Evolutionary conservation across 2,329 filamentous ascomycete genomes (phyloP).

Genomic region (Aspergillus nomiae): DNA sequence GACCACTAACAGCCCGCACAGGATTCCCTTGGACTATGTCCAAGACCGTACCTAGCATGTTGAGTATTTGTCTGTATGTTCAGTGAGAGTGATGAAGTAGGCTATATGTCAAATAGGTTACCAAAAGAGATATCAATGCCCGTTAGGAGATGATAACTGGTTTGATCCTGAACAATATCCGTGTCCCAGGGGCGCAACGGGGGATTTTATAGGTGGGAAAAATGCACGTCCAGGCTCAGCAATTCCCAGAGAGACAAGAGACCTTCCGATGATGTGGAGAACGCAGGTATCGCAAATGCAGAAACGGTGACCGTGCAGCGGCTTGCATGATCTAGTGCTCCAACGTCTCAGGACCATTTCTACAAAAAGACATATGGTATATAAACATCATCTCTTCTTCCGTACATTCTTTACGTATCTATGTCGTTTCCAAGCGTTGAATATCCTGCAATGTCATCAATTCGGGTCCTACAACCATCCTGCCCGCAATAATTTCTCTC

Average conservation of each 20-base stretch:
- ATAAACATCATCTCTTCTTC: not conserved
- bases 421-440: accelerated
- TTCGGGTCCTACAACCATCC: not conserved
- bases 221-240: not conserved
- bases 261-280: not conserved
- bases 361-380: not conserved
- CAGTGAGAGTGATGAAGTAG: not conserved
- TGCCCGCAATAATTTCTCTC: too few relatives aligned
- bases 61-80: too few relatives aligned
- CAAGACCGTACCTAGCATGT: not conserved
- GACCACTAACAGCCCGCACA: not conserved
- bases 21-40: not conserved
- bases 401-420: accelerated
- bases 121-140: not conserved
- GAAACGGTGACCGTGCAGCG: not conserved
- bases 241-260: not conserved
- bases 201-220: not conserved
- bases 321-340: not conserved
- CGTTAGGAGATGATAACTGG: too few relatives aligned
- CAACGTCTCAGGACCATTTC: not conserved
- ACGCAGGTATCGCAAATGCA: too few relatives aligned
- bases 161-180: not conserved
- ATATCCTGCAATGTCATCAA: not conserved
- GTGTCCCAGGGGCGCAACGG: accelerated
- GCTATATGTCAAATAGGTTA: not conserved